Evolutionary conservation across 1,139 yeast genomes (phyloP).

Genomic region (Yamadazyma trypodendri): DNA sequence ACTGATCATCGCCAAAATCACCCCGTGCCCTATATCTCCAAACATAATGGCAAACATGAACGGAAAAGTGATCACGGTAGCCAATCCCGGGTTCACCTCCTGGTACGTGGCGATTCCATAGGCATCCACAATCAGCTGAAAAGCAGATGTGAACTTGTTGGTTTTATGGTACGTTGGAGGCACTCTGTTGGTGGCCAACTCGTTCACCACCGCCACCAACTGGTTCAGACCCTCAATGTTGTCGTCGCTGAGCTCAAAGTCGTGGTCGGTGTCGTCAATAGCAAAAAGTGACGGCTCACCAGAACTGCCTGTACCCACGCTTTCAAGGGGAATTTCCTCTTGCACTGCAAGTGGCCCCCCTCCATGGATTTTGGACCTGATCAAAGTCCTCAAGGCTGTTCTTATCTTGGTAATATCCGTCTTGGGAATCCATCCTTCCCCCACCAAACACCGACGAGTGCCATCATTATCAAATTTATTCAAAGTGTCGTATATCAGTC

Average conservation of each 20-base stretch:
- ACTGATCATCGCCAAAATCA: conserved; percentile 74
- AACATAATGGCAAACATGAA: conserved; percentile 99
- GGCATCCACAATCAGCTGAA: conserved; percentile 91
- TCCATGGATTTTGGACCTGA: conserved; percentile 24
- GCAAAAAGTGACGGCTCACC: conserved; percentile 42
- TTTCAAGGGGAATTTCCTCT: conserved; percentile 22
- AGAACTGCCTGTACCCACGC: not conserved
- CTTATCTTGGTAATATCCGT: conserved; percentile 27
- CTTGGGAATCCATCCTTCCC: conserved; percentile 95
- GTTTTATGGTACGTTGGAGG: conserved; percentile 95
- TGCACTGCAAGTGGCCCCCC: conserved; percentile 15
- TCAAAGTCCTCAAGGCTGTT: conserved; percentile 24
- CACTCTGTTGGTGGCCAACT: conserved; percentile 72
- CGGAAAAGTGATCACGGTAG: conserved; percentile 94
- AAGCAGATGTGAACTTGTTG: conserved; percentile 88
- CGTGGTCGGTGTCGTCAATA: conserved; percentile 40
- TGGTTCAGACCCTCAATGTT: conserved; percentile 27
- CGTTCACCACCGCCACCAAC: conserved; percentile 65
- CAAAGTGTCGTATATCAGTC: conserved; percentile 68
- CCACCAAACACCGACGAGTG: conserved; percentile 82
- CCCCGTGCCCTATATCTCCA: conserved; percentile 97
- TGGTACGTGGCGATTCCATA: conserved; percentile 93
- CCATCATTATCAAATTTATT: conserved; percentile 83
- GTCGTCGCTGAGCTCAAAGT: conserved; percentile 16
- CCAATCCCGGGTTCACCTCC: conserved; percentile 94